Conservation (phyloP, 2,329 filamentous ascomycete species). For the Trichophyton equinum region DNA sequence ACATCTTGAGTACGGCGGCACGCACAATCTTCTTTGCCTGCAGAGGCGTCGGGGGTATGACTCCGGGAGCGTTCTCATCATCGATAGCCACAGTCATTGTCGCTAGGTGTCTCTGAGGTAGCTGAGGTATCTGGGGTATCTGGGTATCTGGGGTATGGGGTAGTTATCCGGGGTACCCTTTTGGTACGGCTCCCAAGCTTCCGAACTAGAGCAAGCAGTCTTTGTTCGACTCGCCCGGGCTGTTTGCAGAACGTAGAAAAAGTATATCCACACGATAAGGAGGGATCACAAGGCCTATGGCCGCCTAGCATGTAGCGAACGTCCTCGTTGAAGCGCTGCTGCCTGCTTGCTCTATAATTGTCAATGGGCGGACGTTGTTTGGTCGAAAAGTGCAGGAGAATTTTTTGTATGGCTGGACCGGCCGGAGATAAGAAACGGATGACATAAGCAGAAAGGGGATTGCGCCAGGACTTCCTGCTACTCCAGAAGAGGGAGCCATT, state of each 20-base stretch:
- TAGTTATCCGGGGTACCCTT: not conserved
- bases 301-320: not conserved
- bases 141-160: not conserved
- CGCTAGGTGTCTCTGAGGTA: not conserved
- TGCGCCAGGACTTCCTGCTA: not conserved
- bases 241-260: not conserved
- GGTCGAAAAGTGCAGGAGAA: not conserved
- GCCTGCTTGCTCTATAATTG: not conserved
- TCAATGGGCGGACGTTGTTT: not conserved
- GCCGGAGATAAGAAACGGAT: not conserved
- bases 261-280: not conserved
- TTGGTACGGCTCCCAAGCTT: not conserved
- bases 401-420: not conserved
- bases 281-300: not conserved
- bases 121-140: not conserved
- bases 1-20: conserved; percentile 2
- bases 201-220: not conserved
- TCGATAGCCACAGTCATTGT: not conserved
- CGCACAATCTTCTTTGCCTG: conserved; percentile 21
- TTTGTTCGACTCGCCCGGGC: not conserved
- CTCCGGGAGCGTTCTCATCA: not conserved
- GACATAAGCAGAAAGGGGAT: conserved; percentile 1
- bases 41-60: conserved; percentile 6
- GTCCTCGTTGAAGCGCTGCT: not conserved
- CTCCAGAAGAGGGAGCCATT: too few relatives aligned